A percentile compares a stretch with the other conserved stretches of the same genome.
phyloP scores from a whole-genome alignment of 768 basidiomycete species.

The Daedalea quercina region DNA sequence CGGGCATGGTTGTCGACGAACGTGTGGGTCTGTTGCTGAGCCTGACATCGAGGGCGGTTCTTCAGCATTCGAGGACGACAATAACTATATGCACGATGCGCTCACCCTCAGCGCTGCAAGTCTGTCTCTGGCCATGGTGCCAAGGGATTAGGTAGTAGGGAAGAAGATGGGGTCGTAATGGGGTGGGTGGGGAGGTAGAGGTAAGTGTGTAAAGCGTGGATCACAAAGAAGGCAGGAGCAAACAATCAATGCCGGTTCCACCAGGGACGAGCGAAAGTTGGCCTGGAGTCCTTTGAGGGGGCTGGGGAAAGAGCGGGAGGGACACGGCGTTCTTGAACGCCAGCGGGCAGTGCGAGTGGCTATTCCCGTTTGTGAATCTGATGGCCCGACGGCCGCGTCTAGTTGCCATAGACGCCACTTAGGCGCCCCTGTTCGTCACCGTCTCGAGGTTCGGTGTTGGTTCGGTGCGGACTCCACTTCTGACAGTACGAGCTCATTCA shows the following conservation, averaged over 20 bases:
- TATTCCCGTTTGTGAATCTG: neutral
- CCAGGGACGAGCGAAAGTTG: neutral
- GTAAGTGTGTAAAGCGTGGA: conserved; percentile 8
- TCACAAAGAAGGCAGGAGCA: conserved; percentile 1
- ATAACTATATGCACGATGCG: conserved; percentile 9
- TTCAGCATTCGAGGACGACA: conserved; percentile 1
- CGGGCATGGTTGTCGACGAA: conserved; percentile 26
- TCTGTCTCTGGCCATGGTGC: conserved; percentile 81
- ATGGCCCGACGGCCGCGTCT: too few relatives aligned
- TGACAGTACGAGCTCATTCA: too few relatives aligned
- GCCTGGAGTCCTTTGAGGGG: neutral
- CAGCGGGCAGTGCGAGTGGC: conserved; percentile 3
- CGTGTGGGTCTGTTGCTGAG: conserved; percentile 52
- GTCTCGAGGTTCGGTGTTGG: too few relatives aligned
- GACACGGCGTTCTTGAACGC: neutral
- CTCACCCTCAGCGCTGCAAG: conserved; percentile 80
- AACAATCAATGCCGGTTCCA: conserved; percentile 19
- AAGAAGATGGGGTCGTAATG: conserved; percentile 6
- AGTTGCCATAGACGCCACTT: too few relatives aligned
- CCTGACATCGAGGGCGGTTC: conserved; percentile 30
- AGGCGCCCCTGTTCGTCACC: too few relatives aligned
- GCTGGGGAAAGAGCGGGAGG: conserved; percentile 6
- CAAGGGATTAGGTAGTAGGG: conserved; percentile 13
- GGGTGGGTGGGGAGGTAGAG: conserved; percentile 7
- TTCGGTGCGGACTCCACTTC: too few relatives aligned